Base-by-base conservation (phyloP, 345 rosid genomes). In the Citropsis articulata region DNA sequence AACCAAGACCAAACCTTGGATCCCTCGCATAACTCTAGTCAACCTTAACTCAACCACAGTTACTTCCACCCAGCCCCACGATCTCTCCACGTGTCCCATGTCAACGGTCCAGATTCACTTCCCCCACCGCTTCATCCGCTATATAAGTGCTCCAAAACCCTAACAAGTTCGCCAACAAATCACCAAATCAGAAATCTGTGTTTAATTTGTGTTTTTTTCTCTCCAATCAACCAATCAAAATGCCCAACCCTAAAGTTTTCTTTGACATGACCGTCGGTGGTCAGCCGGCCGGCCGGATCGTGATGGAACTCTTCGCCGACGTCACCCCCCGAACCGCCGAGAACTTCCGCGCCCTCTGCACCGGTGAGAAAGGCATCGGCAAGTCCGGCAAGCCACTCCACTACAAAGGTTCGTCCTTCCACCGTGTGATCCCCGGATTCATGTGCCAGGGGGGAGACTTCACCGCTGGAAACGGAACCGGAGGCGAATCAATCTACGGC, bases 401-500 rank as follows among this genome's bases (percentile, higher is more conserved):
- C 93, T 94, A 85, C 90, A 92, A 91, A 60, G 94, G 95, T 1
- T 94, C 97, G 0, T 0, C 56, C 31, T 94, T 94, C 84, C 97
- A 92, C 86, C 89, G 94, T 0, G 93, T 94, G 85, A 92, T 94
- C 81, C 94, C 95, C 0, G 82, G 84, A 0, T 94, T 94, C 88
- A 91, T 94, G 95, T 91, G 97, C 73, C 98, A 91, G 77, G 98
- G 98, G 5, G 97, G 97, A 1, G 98, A 92, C 28, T 92, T 91
- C 87, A 92, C 95, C 0, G 92, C 88, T 24, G 92, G 94, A 9
- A 90, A 94, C 72, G 98, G 97, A 3, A 91, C 91, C 7, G 94
- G 96, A 24, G 97, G 97, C 0, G 98, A 94, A 64, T 92, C 98
- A 0, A 92, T 94, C 84, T 94, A 94, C 69, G 96, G 97, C 1